Evolutionary conservation across 129 eudicot species (phyloP).

Genomic region (Heracleum sosnowskyi): DNA sequence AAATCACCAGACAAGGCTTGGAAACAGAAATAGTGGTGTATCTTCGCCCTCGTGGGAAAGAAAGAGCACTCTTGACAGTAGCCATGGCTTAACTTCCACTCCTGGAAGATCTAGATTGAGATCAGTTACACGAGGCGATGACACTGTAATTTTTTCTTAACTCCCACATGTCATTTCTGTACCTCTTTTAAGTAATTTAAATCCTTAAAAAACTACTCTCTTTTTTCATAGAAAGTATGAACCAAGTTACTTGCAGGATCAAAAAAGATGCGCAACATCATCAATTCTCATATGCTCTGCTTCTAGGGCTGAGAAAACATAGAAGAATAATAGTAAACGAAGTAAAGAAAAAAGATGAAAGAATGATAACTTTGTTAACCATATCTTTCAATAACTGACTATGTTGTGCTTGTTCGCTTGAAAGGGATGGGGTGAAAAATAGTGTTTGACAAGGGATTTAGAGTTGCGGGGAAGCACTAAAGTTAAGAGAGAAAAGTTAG

Average conservation of each 20-base stretch:
- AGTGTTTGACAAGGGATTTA: neutral
- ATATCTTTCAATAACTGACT: neutral
- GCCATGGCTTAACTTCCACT: slow-evolving; percentile 50
- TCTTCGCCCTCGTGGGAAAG: slow-evolving; percentile 79
- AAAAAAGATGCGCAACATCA: neutral
- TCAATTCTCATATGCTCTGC: neutral
- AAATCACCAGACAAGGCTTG: slow-evolving; percentile 44
- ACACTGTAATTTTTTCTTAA: slow-evolving; percentile 41
- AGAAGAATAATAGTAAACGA: neutral
- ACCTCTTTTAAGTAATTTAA: neutral
- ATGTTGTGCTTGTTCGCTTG: neutral
- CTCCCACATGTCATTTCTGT: neutral
- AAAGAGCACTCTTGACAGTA: slow-evolving; percentile 56
- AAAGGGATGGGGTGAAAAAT: neutral
- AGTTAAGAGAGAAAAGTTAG: neutral
- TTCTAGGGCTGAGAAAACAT: neutral
- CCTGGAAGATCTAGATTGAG: slow-evolving; percentile 86
- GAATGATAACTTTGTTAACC: neutral
- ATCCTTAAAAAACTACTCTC: neutral
- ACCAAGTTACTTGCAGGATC: neutral
- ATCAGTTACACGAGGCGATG: slow-evolving; percentile 75
- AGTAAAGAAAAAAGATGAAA: neutral
- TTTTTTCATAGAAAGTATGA: neutral
- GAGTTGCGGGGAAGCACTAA: neutral
- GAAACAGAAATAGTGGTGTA: slow-evolving; percentile 37